Evolutionary conservation across 192 early-diverging fungal species (phyloP).

Genomic region (Backusella circina): DNA sequence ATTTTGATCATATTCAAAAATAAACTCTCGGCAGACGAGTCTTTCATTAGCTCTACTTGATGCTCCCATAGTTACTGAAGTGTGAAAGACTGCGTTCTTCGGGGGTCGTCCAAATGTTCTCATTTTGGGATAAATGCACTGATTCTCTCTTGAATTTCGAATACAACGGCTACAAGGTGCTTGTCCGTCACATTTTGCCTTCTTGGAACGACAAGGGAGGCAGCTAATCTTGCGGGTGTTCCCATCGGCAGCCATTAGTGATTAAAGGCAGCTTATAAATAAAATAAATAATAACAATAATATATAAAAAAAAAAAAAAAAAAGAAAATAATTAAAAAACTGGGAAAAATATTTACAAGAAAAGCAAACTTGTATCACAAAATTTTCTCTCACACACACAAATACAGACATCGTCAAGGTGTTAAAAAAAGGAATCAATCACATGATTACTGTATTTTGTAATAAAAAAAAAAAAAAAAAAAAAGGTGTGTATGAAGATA

Average conservation of each 20-base stretch:
- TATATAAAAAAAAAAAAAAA: no score
- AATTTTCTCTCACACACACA: background rate
- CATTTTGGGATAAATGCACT: slow-evolving; percentile 14
- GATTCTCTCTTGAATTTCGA: background rate
- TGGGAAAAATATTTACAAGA: background rate
- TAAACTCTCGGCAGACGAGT: slow-evolving; percentile 17
- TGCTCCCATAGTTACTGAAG: slow-evolving; percentile 2
- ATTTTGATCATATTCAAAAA: slow-evolving; percentile 19
- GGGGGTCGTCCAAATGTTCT: slow-evolving; percentile 28
- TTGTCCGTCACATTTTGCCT: slow-evolving; percentile 27
- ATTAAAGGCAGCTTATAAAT: background rate
- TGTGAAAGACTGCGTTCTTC: slow-evolving; percentile 30
- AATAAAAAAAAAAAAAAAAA: no score
- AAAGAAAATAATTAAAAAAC: background rate
- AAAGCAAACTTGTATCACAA: background rate
- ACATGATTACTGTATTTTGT: background rate
- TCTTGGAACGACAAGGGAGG: slow-evolving; percentile 21
- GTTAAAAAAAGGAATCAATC: background rate
- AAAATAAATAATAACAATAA: background rate
- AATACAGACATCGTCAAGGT: background rate
- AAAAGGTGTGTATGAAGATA: no score
- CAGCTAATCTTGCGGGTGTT: slow-evolving; percentile 22
- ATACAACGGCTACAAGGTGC: slow-evolving; percentile 17
- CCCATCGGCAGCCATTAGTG: background rate
- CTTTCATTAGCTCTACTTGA: background rate